Percentiles rank a stretch among this genome's conserved stretches.
Evolutionary conservation across 2,329 filamentous ascomycete genomes (phyloP).

Genomic region (Zasmidium angulare): DNA sequence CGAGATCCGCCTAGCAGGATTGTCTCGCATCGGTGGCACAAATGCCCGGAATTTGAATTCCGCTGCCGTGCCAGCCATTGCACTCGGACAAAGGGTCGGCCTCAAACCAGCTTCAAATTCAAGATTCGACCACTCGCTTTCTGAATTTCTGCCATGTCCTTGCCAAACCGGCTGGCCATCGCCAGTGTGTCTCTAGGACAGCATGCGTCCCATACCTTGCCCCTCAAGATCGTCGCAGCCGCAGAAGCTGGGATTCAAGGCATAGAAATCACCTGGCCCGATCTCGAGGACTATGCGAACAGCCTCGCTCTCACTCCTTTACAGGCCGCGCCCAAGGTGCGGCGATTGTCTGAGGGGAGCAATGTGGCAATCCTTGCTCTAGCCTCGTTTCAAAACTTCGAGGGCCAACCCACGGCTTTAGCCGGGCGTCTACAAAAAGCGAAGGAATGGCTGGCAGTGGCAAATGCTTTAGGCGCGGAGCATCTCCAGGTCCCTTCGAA

Average conservation of each 20-base stretch:
- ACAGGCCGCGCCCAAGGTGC: background rate
- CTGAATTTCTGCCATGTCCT: no score
- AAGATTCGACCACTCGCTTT: no score
- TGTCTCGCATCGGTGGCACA: no score
- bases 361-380: conserved; percentile 36
- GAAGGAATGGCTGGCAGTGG: conserved; percentile 34
- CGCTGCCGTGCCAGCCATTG: no score
- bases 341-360: conserved; percentile 13
- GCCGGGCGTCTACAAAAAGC: conserved; percentile 31
- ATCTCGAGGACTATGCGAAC: conserved; percentile 1
- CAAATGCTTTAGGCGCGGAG: conserved; percentile 26
- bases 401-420: conserved; percentile 33
- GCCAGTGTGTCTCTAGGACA: conserved; percentile 3
- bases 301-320: background rate
- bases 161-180: conserved; percentile 9
- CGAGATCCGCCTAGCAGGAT: no score
- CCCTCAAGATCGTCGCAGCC: conserved; percentile 1
- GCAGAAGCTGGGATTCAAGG: conserved; percentile 1
- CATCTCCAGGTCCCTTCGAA: conserved; percentile 38
- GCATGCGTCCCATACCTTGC: conserved; percentile 3
- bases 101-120: no score
- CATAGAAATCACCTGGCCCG: background rate
- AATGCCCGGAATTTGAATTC: no score
- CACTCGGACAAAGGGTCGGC: no score
- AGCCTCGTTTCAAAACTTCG: conserved; percentile 40